Evolutionary conservation across 805 yeast species (phyloP), one percentile per base, ranked within the genome.

Genomic region (Barnettozyma botsteinii): DNA sequence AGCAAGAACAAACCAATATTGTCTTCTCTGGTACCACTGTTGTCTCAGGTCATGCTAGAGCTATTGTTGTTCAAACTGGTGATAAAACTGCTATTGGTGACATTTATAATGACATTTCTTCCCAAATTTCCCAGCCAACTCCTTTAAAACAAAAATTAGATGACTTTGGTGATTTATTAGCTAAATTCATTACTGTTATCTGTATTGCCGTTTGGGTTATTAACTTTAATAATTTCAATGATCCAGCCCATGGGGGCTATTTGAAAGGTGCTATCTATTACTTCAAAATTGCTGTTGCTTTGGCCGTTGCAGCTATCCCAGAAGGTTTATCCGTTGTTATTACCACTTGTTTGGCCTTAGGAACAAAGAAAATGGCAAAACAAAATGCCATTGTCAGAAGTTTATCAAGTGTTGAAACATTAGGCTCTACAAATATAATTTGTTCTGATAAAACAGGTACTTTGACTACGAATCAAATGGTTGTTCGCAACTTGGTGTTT

Each of bases 271-370:
- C 77, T 5, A 73, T 73, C 26, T 63, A 70, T 38, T 66, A 72
- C 42, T 72, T 72, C 47, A 69, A 72, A 58, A 67, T 72, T 29
- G 70, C 71, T 4, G 72, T 74, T 17, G 72, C 72, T 15, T 32
- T 63, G 60, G 74, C 73, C 2, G 75, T 73, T 35, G 73, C 79
- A 20, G 73, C 73, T 27, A 70, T 73, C 36, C 77, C 78, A 7
- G 77, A 73, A 51, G 77, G 77, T 22, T 57, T 70, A 21, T 77
- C 66, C 36, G 75, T 62, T 56, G 80, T 73, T 38, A 71, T 59
- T 64, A 75, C 72, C 50, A 73, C 67, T 43, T 79, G 64, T 52
- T 57, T 75, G 36, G 66, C 73, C 13, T 62, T 74, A 25, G 70
- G 76, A 19, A 76, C 79, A 5, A 58, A 61, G 31, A 62, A 64